These are phyloP conservation scores for Neofusicoccum laricinum DNA, from an alignment of 2,329 filamentous ascomycete species.

Conservation along the genomic window DNA sequence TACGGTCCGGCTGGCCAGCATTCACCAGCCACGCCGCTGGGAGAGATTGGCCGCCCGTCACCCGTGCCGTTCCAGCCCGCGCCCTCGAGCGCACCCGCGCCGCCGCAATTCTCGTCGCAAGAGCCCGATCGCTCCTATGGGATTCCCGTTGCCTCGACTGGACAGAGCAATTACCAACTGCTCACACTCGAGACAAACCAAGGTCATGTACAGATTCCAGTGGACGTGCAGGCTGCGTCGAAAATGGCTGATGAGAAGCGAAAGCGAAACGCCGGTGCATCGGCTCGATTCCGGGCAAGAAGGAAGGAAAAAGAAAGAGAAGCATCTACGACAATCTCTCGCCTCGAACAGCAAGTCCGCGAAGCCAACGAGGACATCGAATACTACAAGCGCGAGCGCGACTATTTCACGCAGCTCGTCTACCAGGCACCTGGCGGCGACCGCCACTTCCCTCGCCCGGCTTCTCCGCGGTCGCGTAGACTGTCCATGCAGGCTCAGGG, in stretches of 20 bases:
- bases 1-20: slow-evolving; percentile 40
- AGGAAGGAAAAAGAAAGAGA: slow-evolving; percentile 80
- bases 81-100: slow-evolving; percentile 4
- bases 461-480: slow-evolving; percentile 40
- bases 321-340: slow-evolving; percentile 65
- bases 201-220: slow-evolving; percentile 59
- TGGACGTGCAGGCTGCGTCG: slow-evolving; percentile 79
- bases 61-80: slow-evolving; percentile 20
- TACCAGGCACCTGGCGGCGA: slow-evolving; percentile 55
- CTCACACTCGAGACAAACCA: slow-evolving; percentile 53
- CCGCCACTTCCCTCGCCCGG: slow-evolving; percentile 43
- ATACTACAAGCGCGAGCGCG: slow-evolving; percentile 70
- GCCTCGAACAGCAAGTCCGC: slow-evolving; percentile 65
- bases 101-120: slow-evolving; percentile 5
- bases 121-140: slow-evolving; percentile 20
- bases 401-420: slow-evolving; percentile 67
- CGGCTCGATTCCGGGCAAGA: slow-evolving; percentile 74
- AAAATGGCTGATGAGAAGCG: slow-evolving; percentile 82
- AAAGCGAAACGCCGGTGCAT: slow-evolving; percentile 80
- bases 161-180: slow-evolving; percentile 50
- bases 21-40: slow-evolving; percentile 26
- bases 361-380: slow-evolving; percentile 68
- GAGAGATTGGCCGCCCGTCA: slow-evolving; percentile 21
- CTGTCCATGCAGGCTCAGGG: slow-evolving; percentile 21
- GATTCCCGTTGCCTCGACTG: slow-evolving; percentile 46